phyloP scores from a whole-genome alignment of 805 yeast genomes.

The Metschnikowia noctiluminum region DNA sequence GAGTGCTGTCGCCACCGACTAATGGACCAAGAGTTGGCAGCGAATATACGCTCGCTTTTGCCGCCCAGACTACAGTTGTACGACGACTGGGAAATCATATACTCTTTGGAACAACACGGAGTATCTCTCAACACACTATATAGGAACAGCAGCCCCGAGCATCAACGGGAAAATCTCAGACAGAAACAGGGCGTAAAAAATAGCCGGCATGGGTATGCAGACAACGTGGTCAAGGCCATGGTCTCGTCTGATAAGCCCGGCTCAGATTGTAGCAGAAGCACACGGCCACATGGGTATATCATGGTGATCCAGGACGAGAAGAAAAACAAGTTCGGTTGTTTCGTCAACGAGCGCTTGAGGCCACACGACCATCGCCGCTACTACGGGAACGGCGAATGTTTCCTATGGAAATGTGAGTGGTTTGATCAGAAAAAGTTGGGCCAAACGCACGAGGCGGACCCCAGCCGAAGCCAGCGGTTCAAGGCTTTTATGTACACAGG shows the following conservation, averaged over 20 bases:
- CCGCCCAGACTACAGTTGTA: constrained; percentile 79
- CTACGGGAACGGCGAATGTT: constrained; percentile 94
- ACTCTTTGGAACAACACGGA: constrained; percentile 91
- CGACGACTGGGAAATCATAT: constrained; percentile 72
- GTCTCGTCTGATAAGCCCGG: constrained; percentile 24
- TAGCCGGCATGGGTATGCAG: constrained; percentile 32
- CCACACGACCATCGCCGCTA: constrained; percentile 71
- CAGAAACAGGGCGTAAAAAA: constrained; percentile 5
- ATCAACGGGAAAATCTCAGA: constrained; percentile 24
- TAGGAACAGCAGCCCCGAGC: constrained; percentile 46
- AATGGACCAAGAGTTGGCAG: constrained; percentile 62
- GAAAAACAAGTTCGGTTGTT: constrained; percentile 73
- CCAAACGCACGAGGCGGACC: constrained; percentile 9
- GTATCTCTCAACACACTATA: constrained; percentile 81
- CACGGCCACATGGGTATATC: constrained; percentile 63
- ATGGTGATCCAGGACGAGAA: constrained; percentile 65
- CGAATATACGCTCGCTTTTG: constrained; percentile 65
- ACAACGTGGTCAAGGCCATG: constrained; percentile 30
- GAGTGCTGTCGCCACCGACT: constrained; percentile 55
- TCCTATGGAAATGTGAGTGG: constrained; percentile 76
- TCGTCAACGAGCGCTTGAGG: constrained; percentile 65
- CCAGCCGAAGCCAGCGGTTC: constrained; percentile 36
- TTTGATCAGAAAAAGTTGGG: constrained; percentile 19
- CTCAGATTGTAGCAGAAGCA: constrained; percentile 13
- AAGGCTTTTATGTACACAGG: constrained; percentile 88